Evolutionary conservation across 2,329 filamentous ascomycete species (phyloP), one percentile per base, ranked within the genome.

Genomic region (Penicillium sp.): DNA sequence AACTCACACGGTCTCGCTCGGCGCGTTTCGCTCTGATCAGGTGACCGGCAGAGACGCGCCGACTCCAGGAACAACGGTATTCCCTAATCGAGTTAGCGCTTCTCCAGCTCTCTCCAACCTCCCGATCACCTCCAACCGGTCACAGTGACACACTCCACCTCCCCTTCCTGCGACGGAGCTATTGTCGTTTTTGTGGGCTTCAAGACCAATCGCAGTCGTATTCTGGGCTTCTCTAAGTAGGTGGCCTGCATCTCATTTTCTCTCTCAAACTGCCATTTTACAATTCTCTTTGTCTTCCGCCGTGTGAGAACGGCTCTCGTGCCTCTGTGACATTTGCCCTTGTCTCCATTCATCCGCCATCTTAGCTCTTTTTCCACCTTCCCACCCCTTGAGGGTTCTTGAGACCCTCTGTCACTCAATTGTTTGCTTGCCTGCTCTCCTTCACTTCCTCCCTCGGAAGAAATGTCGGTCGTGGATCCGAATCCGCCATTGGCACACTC

Each of bases 211-310:
- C 47, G 39, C 51, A 48, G 50, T 42, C 48, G 50, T 52, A 36
- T 43, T 54, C 52, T 59, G 61, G 67, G 68, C 66, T 70, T 67
- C 68, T 71, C 67, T 71, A 69, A 32, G 66, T 71, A 70, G 67
- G 67, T 71, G 58, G 67, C 67, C 66, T 53, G 50, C 43, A 47
- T 49, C 51, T 51, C 47, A 48, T 56, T 56, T 53, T 50, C 18
- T 38, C 55, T 52, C 42, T 52, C 46, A 53, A 29, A 44, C 43
- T 48, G 47, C 50, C 50, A 50, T 50, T 57, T 55, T 32, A 8
- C 29, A 7, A 32, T 42, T 48, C 44, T 39, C 58, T 47, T 51
- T 48, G 52, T 54, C 48, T 51, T 45, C 44, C 5, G 42, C 33
- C 34, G 42, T 43, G 32, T 28, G 35, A n/a, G 32, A 43, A 37